Evolutionary conservation across 306 rosid genomes (phyloP).

Genomic region (Trifolium dubium): DNA sequence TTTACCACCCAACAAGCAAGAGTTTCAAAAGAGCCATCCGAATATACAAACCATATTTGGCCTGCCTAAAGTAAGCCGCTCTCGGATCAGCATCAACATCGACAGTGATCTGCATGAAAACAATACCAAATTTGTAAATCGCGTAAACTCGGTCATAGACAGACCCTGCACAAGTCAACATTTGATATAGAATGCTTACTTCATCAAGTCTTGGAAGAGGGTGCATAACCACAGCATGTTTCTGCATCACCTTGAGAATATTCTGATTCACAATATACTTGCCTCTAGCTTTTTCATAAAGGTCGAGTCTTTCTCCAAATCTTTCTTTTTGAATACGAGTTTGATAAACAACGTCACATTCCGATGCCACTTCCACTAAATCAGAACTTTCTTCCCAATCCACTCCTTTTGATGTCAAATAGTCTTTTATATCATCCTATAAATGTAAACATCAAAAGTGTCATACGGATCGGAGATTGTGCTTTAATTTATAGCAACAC

Average conservation of each 20-base stretch:
- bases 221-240: slow-evolving; percentile 80
- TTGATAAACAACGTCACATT: slow-evolving; percentile 91
- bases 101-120: slow-evolving; percentile 64
- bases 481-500: background rate
- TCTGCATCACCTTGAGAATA: slow-evolving; percentile 71
- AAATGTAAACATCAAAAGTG: slow-evolving; percentile 31
- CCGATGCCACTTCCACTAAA: slow-evolving; percentile 77
- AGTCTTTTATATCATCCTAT: slow-evolving; percentile 86
- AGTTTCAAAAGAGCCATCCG: slow-evolving; percentile 89
- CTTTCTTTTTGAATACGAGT: slow-evolving; percentile 88
- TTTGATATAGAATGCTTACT: slow-evolving; percentile 48
- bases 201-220: slow-evolving; percentile 97
- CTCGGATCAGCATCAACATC: slow-evolving; percentile 79
- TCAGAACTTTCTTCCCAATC: slow-evolving; percentile 88
- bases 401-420: slow-evolving; percentile 66
- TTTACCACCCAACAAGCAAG: slow-evolving; percentile 78
- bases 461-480: slow-evolving; percentile 14
- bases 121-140: slow-evolving; percentile 9
- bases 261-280: slow-evolving; percentile 73
- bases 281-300: slow-evolving; percentile 85
- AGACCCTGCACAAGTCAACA: background rate
- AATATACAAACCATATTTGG: slow-evolving; percentile 83
- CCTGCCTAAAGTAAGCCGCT: slow-evolving; percentile 88
- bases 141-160: slow-evolving; percentile 6
- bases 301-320: slow-evolving; percentile 78